Evolutionary conservation across 495 filamentous ascomycete species (phyloP).

Genomic region (Sphaerosporella brunnea): DNA sequence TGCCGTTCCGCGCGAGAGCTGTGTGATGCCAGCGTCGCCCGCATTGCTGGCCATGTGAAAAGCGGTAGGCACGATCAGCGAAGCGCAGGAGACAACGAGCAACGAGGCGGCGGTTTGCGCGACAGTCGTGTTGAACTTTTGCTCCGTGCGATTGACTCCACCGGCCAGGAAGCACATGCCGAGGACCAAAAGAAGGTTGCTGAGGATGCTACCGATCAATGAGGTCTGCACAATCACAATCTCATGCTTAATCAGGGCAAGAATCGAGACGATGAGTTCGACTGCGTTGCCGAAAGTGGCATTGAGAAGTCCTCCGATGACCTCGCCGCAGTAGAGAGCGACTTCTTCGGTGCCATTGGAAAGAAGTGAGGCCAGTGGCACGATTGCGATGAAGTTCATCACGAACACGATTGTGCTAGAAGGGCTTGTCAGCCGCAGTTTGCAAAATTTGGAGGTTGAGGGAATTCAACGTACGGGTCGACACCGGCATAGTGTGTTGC

Average conservation of each 20-base stretch:
- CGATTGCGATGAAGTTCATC: conserved; percentile 76
- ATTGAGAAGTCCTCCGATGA: conserved; percentile 69
- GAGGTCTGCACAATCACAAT: conserved; percentile 85
- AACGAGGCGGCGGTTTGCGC: conserved; percentile 78
- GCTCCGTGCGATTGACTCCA: conserved; percentile 59
- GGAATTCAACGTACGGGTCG: conserved; percentile 8
- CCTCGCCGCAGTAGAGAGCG: conserved; percentile 65
- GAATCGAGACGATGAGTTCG: conserved; percentile 77
- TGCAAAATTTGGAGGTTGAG: too few relatives aligned
- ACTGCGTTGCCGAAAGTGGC: conserved; percentile 86
- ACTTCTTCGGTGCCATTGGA: conserved; percentile 89
- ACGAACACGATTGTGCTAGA: conserved; percentile 44
- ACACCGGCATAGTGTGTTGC: conserved; percentile 41
- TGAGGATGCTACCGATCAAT: conserved; percentile 75
- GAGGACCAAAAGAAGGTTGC: conserved; percentile 78
- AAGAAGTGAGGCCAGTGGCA: conserved; percentile 74
- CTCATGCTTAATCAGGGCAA: conserved; percentile 54
- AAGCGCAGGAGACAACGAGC: conserved; percentile 58
- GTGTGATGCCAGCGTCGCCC: conserved; percentile 31
- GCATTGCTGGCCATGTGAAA: conserved; percentile 40
- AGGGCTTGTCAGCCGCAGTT: too few relatives aligned
- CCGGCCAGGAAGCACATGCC: conserved; percentile 91
- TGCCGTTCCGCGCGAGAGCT: conserved; percentile 50
- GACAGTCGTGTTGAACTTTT: conserved; percentile 85
- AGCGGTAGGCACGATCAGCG: conserved; percentile 75